Evolutionary conservation across 345 rosid species (phyloP), one percentile per base, ranked within the genome.

Genomic region (Bruguiera gymnorhiza): DNA sequence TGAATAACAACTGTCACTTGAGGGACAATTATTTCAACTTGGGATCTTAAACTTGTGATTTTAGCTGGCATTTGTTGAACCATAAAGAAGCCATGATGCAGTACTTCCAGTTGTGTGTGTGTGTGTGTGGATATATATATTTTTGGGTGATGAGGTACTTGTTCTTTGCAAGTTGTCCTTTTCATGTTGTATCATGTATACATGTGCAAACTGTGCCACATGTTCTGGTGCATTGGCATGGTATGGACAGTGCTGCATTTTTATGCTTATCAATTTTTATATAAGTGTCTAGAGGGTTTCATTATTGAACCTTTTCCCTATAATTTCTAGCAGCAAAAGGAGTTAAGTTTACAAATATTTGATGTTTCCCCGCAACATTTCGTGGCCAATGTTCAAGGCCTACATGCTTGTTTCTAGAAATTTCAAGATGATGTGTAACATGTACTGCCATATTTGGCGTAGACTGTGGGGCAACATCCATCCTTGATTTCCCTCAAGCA

Each of bases 341-440:
- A 64, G 51, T 65, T 58, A 43, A 46, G 69, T 32, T 66, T 70
- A 52, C 63, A 23, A 59, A n/a, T 66, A 52, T 52, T 48, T 59
- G 70, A 66, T 66, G 71, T 59, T 36, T 60, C 70, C n/a, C 30
- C n/a, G n/a, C 60, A 26, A 46, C 61, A 61, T 66, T 58, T 53
- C 11, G 36, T 52, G 71, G 62, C 46, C 65, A 26, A 51, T 60
- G 31, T 34, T 66, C 66, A 65, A 60, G 70, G 71, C 26, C 60
- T 36, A 54, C 71, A 11, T 64, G 19, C 58, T 59, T 60, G 76
- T 66, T 60, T 73, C 60, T 66, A 60, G 69, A 73, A 62, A 67
- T 69, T 66, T 66, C 59, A 56, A 53, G 76, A 29, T 66, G 76
- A 66, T 16, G 61, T 56, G 50, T 50, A 46, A 51, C 50, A 46